A percentile compares a stretch with the other conserved stretches of the same genome.
Evolutionary conservation across 768 basidiomycete genomes (phyloP).

Genomic region (Polyporus arcularius): DNA sequence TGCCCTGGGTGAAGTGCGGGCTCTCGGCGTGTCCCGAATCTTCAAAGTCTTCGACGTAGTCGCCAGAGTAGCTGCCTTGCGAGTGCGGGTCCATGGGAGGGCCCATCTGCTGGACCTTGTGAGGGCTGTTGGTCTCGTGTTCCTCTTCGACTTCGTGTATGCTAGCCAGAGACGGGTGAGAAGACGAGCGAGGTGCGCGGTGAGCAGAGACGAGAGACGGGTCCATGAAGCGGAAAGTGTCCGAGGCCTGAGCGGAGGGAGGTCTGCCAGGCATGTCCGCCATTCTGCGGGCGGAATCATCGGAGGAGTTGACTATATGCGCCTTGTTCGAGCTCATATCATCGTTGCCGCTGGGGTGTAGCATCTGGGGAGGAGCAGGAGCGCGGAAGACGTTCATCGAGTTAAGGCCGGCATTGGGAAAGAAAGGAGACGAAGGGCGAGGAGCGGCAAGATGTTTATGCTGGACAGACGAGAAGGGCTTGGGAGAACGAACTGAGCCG

Average conservation of each 20-base stretch:
- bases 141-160: conserved; percentile 22
- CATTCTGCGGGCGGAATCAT: background rate
- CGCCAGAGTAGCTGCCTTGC: conserved; percentile 1
- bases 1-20: background rate
- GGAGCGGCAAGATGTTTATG: conserved; percentile 7
- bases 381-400: conserved; percentile 11
- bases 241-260: background rate
- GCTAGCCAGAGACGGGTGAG: conserved; percentile 24
- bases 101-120: background rate
- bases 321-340: conserved; percentile 23
- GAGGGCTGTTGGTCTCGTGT: background rate
- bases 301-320: conserved; percentile 25
- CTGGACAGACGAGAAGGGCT: conserved; percentile 10
- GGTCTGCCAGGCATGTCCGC: background rate
- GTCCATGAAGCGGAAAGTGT: conserved; percentile 6
- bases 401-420: conserved; percentile 2
- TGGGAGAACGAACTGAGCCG: conserved; percentile 8
- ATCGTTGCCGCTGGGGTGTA: conserved; percentile 10
- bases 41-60: background rate
- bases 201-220: background rate
- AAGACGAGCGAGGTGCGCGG: conserved; percentile 12
- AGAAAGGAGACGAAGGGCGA: conserved; percentile 24
- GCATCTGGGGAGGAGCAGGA: conserved; percentile 7
- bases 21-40: background rate
- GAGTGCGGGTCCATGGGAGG: background rate